Base-by-base conservation (phyloP, 768 basidiomycete species). In the Pulveroboletus frians region DNA sequence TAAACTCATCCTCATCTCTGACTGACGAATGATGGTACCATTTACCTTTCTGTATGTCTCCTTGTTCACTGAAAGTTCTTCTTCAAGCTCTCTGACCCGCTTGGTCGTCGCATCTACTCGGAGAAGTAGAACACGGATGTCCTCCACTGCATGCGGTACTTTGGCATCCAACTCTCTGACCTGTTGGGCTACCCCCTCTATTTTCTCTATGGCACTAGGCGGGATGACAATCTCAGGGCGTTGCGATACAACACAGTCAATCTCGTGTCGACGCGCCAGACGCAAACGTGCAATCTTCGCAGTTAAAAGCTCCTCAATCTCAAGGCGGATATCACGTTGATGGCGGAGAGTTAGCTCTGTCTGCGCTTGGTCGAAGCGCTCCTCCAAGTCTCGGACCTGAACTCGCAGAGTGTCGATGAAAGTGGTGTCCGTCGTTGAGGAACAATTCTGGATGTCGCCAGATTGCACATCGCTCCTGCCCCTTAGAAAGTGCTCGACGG, bases 341-440 rank as follows among this genome's bases (percentile, higher is more conserved):
- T 41, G 63, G 35, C 47, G 52, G 26, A 69, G 52, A n/a, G 68
- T 64, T 15, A 69, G 50, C 29, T 63, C 61, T 5, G 68, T 55
- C 9, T 58, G 63, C 7, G 60, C 51, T 44, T 68, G 64, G n/a
- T 67, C 66, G 8, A 69, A 47, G n/a, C 57, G 57, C 30, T 66
- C 57, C 42, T 62, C 66, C 14, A 68, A 52, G 21, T 62, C 47
- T 27, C 29, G 56, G 11, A 69, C 18, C 23, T 44, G 59, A 39
- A 10, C 47, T 45, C 31, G 56, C 41, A 67, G 40, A 5, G 50
- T 44, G 32, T 57, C 51, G 5, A 56, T 21, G 10, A 15, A 18
- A 20, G 35, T 21, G n/a, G 36, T 1, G 5, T 51, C 27, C 13
- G 29, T 9, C 35, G 4, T 30, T 10, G 52, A 37, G 15, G 37